A percentile compares a stretch with the other conserved stretches of the same genome.
These are phyloP conservation scores for Ceratobasidium sp. DNA, from an alignment of 1,284 basidiomycete species.

Conservation along the genomic window DNA sequence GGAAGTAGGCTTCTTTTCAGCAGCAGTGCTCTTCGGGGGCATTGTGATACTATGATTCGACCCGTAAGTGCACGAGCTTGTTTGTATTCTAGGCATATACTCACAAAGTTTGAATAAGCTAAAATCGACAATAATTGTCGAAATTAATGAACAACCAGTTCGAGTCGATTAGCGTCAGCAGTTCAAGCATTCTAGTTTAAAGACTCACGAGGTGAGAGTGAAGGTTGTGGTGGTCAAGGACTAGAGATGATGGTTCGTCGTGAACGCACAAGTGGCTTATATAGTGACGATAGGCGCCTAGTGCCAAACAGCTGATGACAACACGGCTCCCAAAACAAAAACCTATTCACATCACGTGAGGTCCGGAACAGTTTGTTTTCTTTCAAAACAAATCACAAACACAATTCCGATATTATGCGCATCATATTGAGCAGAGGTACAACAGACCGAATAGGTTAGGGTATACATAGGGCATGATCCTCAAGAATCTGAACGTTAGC, in stretches of 20 bases:
- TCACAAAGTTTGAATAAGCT: slow-evolving; percentile 16
- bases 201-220: not conserved
- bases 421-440: not conserved
- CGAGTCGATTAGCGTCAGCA: not conserved
- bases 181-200: not conserved
- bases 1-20: slow-evolving; percentile 62
- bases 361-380: not conserved
- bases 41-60: slow-evolving; percentile 22
- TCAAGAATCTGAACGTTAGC: not conserved
- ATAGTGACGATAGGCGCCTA: slow-evolving; percentile 11
- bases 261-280: slow-evolving; percentile 26
- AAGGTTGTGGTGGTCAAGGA: slow-evolving; percentile 10
- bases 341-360: slow-evolving; percentile 15
- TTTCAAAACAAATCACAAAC: not conserved
- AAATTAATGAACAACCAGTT: not conserved
- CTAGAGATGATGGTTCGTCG: slow-evolving; percentile 6
- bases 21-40: slow-evolving; percentile 56
- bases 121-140: not conserved
- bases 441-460: not conserved
- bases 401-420: not conserved
- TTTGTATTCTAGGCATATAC: not conserved
- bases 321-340: slow-evolving; percentile 31
- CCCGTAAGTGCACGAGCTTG: not conserved
- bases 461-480: not conserved
- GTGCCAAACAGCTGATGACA: slow-evolving; percentile 21